Conservation (phyloP, 331 rosid species). For the Malus hybrid region DNA sequence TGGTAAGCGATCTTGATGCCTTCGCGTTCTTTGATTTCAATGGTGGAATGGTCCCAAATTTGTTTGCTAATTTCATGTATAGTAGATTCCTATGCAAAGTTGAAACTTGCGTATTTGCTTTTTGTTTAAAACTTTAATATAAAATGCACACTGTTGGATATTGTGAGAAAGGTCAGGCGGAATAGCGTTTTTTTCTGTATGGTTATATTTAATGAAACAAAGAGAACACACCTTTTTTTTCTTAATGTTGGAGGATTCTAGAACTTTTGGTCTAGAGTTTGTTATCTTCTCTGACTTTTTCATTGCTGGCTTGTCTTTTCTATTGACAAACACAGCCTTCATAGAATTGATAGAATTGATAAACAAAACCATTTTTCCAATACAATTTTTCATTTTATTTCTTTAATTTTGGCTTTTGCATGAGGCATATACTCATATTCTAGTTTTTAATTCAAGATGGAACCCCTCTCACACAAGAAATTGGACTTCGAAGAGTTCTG, state of each 20-base stretch:
- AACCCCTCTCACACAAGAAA: constrained; percentile 51
- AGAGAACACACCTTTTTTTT: not conserved
- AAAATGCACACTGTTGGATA: not conserved
- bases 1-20: constrained; percentile 46
- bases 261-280: not conserved
- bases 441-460: constrained; percentile 56
- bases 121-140: not conserved
- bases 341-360: not conserved
- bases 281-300: not conserved
- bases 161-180: not conserved
- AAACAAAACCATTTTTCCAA: not conserved
- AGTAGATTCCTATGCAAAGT: not conserved
- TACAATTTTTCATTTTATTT: not conserved
- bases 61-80: not conserved
- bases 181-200: not conserved
- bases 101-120: not conserved
- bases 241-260: not conserved
- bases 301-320: not conserved
- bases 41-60: not conserved
- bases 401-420: not conserved
- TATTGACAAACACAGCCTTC: not conserved
- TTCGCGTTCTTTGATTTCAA: not conserved
- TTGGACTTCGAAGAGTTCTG: constrained; percentile 92
- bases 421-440: constrained; percentile 6
- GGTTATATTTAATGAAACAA: not conserved